Base-by-base conservation (phyloP, 2,329 filamentous ascomycete genomes). In the Geosmithia putterillii region DNA sequence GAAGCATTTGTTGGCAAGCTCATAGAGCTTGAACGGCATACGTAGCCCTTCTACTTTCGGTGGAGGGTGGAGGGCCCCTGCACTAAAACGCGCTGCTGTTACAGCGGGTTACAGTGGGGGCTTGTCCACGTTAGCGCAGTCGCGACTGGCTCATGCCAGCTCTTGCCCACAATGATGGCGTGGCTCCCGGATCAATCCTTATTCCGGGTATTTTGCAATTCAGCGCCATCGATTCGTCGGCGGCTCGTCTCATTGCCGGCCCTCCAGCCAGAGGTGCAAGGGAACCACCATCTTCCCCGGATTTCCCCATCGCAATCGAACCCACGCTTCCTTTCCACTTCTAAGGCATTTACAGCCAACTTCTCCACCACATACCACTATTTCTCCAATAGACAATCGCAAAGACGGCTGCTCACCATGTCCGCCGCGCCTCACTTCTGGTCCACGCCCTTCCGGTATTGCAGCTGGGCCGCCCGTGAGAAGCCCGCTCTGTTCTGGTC, bases 401-500 rank as follows among this genome's bases (percentile, higher is more conserved):
- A 38, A 41, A 21, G 28, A 39, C 49, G 48, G 45, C 44, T 47
- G 45, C 44, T 48, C 59, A 59, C 19, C 50, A 88, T 88, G 82
- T 73, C 76, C 49, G 56, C 28, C 28, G 54, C 73, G 47, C 71
- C 74, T 44, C 83, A 87, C 54, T 95, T 98, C 83, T 95, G 83
- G 79, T 74, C 79, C 52, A 74, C 76, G 46, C 92, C 92, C 50
- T 57, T 94, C 61, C 80, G 80, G 55, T 96, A 95, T 79, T 67
- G 85, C 57, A 82, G 82, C 65, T 96, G 89, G 87, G 81, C 88
- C 43, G 75, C 85, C 42, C 82, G 87, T 67, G 83, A 92, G 65
- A 85, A 84, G 63, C 92, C 92, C 42, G 88, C 88, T 46, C 83
- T 88, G 69, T 94, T 95, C 74, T 96, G 80, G 76, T 87, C 86